Conservation (phyloP, 2,329 filamentous ascomycete species). For the Aspergillus calidoustus region DNA sequence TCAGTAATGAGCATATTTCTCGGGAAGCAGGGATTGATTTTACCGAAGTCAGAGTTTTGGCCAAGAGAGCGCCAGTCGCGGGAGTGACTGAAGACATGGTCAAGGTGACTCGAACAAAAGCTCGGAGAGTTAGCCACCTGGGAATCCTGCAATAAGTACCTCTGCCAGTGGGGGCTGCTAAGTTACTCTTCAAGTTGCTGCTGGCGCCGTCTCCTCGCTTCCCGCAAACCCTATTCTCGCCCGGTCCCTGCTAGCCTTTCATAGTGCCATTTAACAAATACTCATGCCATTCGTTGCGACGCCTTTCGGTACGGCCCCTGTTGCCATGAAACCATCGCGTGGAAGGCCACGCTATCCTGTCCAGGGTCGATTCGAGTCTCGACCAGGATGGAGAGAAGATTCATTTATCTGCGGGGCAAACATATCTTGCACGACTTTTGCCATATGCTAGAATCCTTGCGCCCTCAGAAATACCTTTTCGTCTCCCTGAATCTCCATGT, state of each 20-base stretch:
- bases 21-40: background rate
- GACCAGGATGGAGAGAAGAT: background rate
- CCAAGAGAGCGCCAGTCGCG: slow-evolving; percentile 4
- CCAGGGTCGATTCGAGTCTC: background rate
- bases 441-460: background rate
- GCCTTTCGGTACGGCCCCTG: background rate
- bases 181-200: too few species aligned
- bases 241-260: background rate
- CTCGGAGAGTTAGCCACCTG: too few species aligned
- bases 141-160: background rate
- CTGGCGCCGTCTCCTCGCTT: background rate
- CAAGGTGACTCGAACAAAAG: background rate
- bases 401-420: background rate
- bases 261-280: background rate
- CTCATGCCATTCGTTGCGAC: background rate
- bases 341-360: background rate
- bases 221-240: background rate
- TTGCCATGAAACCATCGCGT: background rate
- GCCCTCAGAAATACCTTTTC: background rate
- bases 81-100: slow-evolving; percentile 4
- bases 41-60: slow-evolving; percentile 15
- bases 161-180: background rate
- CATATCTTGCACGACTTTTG: background rate
- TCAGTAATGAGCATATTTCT: background rate
- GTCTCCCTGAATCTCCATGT: background rate